Conservation (phyloP, 352 stramenopile species). For the Globisporangium paroecandrum region DNA sequence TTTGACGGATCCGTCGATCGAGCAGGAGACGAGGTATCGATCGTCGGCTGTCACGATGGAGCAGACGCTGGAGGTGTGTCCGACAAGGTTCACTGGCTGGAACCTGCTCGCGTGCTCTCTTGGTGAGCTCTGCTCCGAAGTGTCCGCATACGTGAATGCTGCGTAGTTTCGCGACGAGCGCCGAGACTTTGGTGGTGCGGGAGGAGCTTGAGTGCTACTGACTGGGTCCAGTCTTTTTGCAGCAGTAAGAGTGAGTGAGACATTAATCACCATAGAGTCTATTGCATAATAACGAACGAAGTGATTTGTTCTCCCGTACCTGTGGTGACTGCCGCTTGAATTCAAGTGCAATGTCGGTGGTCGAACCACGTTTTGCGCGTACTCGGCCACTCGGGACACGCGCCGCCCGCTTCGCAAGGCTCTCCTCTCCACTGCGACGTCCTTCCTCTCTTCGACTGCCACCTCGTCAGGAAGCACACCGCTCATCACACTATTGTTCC, state of each 20-base stretch:
- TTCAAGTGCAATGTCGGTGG: neutral
- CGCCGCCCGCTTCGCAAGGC: neutral
- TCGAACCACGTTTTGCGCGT: neutral
- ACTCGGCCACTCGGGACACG: neutral
- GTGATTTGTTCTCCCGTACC: neutral
- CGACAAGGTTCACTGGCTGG: constrained; percentile 44
- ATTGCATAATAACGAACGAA: neutral
- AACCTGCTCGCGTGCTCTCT: constrained; percentile 11
- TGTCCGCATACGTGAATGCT: neutral
- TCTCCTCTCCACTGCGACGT: neutral
- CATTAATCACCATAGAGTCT: neutral
- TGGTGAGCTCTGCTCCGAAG: neutral
- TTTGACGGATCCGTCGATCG: constrained; percentile 67
- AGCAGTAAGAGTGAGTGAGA: neutral
- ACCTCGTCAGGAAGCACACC: neutral
- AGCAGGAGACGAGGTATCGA: constrained; percentile 60
- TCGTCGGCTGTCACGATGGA: constrained; percentile 48
- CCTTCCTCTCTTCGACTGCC: neutral
- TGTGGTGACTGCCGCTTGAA: neutral
- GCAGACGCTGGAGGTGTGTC: constrained; percentile 60
- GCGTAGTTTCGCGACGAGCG: constrained; percentile 10
- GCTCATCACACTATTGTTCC: constrained; percentile 6
- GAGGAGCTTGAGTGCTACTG: neutral
- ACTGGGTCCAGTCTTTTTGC: neutral
- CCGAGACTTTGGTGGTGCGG: constrained; percentile 11